phyloP scores from a whole-genome alignment of 2,329 filamentous ascomycete genomes.

The Talaromyces rugulosus region DNA sequence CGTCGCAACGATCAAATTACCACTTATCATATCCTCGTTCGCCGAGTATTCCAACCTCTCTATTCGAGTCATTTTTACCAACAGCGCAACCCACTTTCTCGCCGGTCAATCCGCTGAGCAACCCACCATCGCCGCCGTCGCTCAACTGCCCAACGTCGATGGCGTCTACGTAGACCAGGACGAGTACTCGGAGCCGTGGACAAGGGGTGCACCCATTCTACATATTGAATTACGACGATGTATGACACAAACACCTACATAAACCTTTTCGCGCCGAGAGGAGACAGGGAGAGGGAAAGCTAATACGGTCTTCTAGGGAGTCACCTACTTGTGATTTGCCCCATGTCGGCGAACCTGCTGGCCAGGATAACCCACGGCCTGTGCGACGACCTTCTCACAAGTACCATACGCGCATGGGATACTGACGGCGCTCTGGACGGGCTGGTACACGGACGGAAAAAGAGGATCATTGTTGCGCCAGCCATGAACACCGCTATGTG shows the following conservation, averaged over 20 bases:
- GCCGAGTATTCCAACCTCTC: conserved; percentile 54
- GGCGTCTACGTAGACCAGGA: conserved; percentile 78
- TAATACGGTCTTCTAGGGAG: conserved; percentile 51
- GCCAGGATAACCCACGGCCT: conserved; percentile 79
- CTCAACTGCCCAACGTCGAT: conserved; percentile 66
- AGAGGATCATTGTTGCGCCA: conserved; percentile 70
- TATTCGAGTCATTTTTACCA: conserved; percentile 79
- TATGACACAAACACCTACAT: neutral
- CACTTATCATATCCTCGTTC: conserved; percentile 54
- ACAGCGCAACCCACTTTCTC: conserved; percentile 70
- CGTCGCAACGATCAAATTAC: conserved; percentile 85
- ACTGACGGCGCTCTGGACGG: conserved; percentile 58
- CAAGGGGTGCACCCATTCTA: conserved; percentile 70
- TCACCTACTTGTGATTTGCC: conserved; percentile 73
- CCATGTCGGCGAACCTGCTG: conserved; percentile 77
- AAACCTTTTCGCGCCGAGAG: neutral
- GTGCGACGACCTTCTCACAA: conserved; percentile 68
- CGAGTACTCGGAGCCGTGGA: conserved; percentile 76
- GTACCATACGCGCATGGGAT: conserved; percentile 85
- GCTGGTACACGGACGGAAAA: conserved; percentile 37
- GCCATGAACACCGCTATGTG: conserved; percentile 93
- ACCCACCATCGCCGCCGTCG: conserved; percentile 60
- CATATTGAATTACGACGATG: conserved; percentile 81
- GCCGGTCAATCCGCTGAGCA: conserved; percentile 72
- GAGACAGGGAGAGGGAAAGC: neutral